phyloP scores from a whole-genome alignment of 2,329 filamentous ascomycete genomes.

The Microdochium trichocladiopsis region DNA sequence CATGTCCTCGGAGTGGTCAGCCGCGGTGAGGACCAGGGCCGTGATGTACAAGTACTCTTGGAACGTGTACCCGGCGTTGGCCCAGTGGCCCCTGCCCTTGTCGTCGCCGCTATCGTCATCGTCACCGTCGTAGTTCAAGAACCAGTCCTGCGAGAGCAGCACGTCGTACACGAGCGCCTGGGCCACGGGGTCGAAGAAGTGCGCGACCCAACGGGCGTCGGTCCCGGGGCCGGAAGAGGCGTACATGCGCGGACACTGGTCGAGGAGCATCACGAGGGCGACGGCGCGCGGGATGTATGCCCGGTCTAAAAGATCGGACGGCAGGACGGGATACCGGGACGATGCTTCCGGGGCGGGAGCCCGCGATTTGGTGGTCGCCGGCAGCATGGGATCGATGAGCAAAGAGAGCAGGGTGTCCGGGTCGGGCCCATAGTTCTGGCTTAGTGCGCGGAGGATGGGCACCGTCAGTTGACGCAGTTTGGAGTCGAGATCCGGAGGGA shows the following conservation, averaged over 20 bases:
- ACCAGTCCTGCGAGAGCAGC: neutral
- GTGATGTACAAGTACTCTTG: neutral
- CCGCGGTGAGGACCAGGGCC: neutral
- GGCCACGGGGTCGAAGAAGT: neutral
- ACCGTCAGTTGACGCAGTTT: too few species aligned
- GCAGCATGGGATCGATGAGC: too few species aligned
- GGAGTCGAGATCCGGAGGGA: too few species aligned
- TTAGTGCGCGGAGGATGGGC: too few species aligned
- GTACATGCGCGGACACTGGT: neutral
- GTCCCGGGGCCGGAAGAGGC: neutral
- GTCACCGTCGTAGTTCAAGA: neutral
- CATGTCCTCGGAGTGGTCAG: neutral
- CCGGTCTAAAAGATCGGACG: neutral
- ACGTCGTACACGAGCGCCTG: neutral
- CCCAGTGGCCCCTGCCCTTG: neutral
- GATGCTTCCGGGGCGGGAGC: too few species aligned
- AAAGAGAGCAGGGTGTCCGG: too few species aligned
- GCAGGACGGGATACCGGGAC: too few species aligned
- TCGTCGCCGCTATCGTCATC: too few species aligned
- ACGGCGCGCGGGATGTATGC: neutral
- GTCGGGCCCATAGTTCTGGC: too few species aligned
- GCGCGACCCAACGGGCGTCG: neutral
- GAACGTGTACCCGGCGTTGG: neutral
- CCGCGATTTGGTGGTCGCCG: too few species aligned
- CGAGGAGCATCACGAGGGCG: neutral